Conservation (phyloP, 805 yeast genomes). For the Ogataea glucozyma region DNA sequence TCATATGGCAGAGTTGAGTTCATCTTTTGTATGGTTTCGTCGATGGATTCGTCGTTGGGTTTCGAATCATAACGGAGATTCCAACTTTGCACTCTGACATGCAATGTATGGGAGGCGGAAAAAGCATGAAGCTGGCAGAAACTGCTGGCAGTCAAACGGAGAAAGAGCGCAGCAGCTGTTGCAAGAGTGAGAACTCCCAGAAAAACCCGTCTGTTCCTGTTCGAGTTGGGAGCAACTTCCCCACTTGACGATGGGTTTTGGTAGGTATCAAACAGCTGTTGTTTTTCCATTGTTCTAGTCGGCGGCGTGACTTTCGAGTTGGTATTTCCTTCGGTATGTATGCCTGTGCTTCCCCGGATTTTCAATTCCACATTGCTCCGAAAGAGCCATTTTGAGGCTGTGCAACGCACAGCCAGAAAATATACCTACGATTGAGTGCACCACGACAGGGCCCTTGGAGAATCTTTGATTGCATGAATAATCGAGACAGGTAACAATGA, state of each 20-base stretch:
- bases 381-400: too few relatives aligned
- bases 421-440: too few relatives aligned
- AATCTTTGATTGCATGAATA: too few relatives aligned
- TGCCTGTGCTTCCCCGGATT: constrained; percentile 1
- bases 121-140: too few relatives aligned
- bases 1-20: constrained; percentile 27
- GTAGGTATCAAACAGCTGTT: background rate
- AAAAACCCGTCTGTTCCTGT: too few relatives aligned
- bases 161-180: constrained; percentile 1
- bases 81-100: constrained; percentile 30
- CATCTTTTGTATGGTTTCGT: constrained; percentile 24
- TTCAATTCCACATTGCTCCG: background rate
- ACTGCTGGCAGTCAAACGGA: too few relatives aligned
- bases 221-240: too few relatives aligned
- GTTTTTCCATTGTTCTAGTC: constrained; percentile 1
- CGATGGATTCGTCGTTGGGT: constrained; percentile 24
- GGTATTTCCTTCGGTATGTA: too few relatives aligned
- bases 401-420: background rate
- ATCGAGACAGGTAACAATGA: too few relatives aligned
- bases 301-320: background rate
- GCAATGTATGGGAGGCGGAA: background rate
- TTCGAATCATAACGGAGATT: constrained; percentile 32
- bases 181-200: constrained; percentile 1
- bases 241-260: too few relatives aligned
- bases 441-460: too few relatives aligned